phyloP scores from a whole-genome alignment of 1,284 basidiomycete species.

The Neotropicomus parvogracilis region DNA sequence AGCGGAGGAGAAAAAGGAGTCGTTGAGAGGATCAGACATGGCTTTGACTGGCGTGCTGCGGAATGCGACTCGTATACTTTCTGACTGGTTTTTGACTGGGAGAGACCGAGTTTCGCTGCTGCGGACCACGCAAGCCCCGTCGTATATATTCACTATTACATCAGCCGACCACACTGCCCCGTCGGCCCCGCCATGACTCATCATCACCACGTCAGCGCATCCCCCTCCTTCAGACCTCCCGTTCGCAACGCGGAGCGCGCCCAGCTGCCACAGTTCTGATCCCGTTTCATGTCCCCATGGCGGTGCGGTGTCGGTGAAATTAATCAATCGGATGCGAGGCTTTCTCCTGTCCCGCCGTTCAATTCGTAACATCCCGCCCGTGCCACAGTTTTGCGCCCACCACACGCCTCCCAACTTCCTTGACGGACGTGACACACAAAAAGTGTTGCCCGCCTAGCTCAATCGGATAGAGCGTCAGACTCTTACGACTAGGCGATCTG shows the following conservation, averaged over 20 bases:
- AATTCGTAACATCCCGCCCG: background rate
- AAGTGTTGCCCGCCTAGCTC: slow-evolving; percentile 70
- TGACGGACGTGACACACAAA: too few species aligned
- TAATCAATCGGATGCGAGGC: slow-evolving; percentile 20
- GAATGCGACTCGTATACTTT: slow-evolving; percentile 18
- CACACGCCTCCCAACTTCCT: too few species aligned
- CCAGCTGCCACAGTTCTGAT: slow-evolving; percentile 30
- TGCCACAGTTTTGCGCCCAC: slow-evolving; percentile 30
- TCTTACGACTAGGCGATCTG: slow-evolving; percentile 51
- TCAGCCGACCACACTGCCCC: slow-evolving; percentile 33
- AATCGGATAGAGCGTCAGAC: slow-evolving; percentile 87
- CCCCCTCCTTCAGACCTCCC: slow-evolving; percentile 24
- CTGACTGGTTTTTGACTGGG: too few species aligned
- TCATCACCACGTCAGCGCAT: slow-evolving; percentile 24
- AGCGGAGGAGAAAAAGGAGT: slow-evolving; percentile 33
- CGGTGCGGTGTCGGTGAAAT: slow-evolving; percentile 19
- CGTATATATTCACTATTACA: slow-evolving; percentile 37
- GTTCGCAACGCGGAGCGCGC: slow-evolving; percentile 7
- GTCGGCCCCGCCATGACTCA: slow-evolving; percentile 9
- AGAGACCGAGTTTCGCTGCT: too few species aligned
- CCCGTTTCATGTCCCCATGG: slow-evolving; percentile 1
- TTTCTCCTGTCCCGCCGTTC: too few species aligned
- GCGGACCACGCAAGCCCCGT: slow-evolving; percentile 33
- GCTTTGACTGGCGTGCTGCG: slow-evolving; percentile 27
- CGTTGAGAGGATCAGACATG: slow-evolving; percentile 33